A percentile compares a stretch with the other conserved stretches of the same genome.
These are phyloP conservation scores for Candida khao-thaluensis DNA, from an alignment of 805 yeast species.

Conservation along the genomic window DNA sequence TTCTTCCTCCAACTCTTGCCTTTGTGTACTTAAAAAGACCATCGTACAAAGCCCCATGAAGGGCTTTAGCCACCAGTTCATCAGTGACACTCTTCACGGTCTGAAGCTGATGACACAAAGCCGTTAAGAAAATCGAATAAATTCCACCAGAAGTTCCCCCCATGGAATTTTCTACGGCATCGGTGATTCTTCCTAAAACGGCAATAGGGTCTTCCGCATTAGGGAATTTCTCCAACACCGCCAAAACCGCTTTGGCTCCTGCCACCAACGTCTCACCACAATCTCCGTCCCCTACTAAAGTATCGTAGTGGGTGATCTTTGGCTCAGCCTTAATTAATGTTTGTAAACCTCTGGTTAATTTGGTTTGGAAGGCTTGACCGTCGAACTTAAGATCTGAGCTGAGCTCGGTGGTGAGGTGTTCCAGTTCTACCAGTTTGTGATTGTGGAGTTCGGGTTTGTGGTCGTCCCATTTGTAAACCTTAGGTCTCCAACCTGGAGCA, in stretches of 20 bases:
- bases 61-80: slow-evolving; percentile 45
- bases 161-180: slow-evolving; percentile 85
- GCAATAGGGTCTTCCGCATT: slow-evolving; percentile 48
- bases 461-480: slow-evolving; percentile 34
- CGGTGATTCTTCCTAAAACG: slow-evolving; percentile 71
- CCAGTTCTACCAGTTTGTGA: no score
- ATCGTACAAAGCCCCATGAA: slow-evolving; percentile 57
- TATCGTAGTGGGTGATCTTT: slow-evolving; percentile 78
- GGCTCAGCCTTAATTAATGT: slow-evolving; percentile 55
- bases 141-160: slow-evolving; percentile 97
- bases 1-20: slow-evolving; percentile 87
- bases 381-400: slow-evolving; percentile 31
- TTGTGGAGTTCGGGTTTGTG: no score
- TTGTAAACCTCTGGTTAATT: slow-evolving; percentile 46
- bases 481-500: slow-evolving; percentile 80
- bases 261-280: slow-evolving; percentile 88
- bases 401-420: no score
- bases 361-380: slow-evolving; percentile 46
- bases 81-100: slow-evolving; percentile 34
- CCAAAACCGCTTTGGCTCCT: slow-evolving; percentile 74
- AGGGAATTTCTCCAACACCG: slow-evolving; percentile 45
- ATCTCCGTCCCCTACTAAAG: slow-evolving; percentile 94
- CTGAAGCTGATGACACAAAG: slow-evolving; percentile 56
- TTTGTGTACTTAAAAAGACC: slow-evolving; percentile 82
- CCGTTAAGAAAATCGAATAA: slow-evolving; percentile 80